Evolutionary conservation across 805 yeast genomes (phyloP), one percentile per base, ranked within the genome.

Genomic region (Nakazawaea laoshanensis): DNA sequence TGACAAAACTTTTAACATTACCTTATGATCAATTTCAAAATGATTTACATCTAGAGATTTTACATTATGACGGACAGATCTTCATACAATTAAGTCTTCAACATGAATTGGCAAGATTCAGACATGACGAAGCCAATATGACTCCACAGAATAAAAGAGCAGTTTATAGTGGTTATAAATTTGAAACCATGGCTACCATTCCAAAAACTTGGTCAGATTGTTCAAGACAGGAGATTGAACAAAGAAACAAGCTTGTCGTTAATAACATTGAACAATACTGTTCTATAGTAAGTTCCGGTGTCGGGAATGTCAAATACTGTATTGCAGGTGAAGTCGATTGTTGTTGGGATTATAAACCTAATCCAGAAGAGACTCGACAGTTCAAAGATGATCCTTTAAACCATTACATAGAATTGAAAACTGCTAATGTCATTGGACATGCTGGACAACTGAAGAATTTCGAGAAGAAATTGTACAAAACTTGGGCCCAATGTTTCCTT

Each of bases 401-500:
- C 4, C 94, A 85, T 53, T 92, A 92, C 50, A 78, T 79, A 6
- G 96, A 92, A 53, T 61, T 92, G 42, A 89, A 88, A 49, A 84
- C 95, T 2, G 59, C 80, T 2, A 61, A 68, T 27, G 60, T 66
- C 5, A 64, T 89, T 0, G 63, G 60, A 15, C 62, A 70, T 13
- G 72, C 75, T 4, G 63, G 67, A 11, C 78, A 78, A 24, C 74
- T 80, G 11, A 63, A 63, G 24, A 65, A 51, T 13, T 86, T 89
- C 49, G 96, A 89, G 49, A 67, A 65, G 35, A 87, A 86, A 55
- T 59, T 92, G 28, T 73, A 80, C 50, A 70, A 64, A 40, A 69
- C 94, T 0, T 92, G 99, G 99, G 85, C 94, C 2, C 97, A 87
- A 59, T 81, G 95, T 41, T 92, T 87, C 53, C 61, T 92, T 15